phyloP scores from a whole-genome alignment of 495 filamentous ascomycete genomes.

The Xylaria flabelliformis region DNA sequence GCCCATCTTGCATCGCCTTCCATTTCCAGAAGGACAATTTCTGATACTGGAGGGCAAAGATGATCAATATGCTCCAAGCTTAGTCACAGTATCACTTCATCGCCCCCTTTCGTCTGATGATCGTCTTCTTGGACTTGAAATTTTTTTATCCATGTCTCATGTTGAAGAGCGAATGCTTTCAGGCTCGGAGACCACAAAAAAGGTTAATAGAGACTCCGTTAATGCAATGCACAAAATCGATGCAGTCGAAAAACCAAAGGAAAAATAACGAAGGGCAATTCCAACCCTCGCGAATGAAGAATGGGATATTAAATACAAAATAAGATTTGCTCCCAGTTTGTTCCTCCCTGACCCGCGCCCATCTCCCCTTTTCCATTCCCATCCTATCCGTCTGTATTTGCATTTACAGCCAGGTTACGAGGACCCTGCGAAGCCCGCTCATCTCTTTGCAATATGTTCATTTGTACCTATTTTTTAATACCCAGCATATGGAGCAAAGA shows the following conservation, averaged over 20 bases:
- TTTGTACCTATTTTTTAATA: neutral
- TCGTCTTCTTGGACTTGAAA: neutral
- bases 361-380: neutral
- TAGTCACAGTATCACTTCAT: neutral
- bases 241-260: slow-evolving; percentile 23
- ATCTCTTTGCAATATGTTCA: neutral
- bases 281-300: slow-evolving; percentile 23
- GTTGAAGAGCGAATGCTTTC: slow-evolving; percentile 5
- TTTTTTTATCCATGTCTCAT: neutral
- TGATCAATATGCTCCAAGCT: neutral
- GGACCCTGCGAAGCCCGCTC: neutral
- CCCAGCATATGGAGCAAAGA: neutral
- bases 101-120: too few species aligned
- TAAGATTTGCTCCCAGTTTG: slow-evolving; percentile 20
- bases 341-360: slow-evolving; percentile 14
- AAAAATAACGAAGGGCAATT: slow-evolving; percentile 24
- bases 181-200: slow-evolving; percentile 2
- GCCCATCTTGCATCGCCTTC: neutral
- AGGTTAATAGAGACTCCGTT: slow-evolving; percentile 7
- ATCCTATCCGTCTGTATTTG: neutral
- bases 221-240: slow-evolving; percentile 25
- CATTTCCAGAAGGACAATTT: neutral
- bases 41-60: neutral
- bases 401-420: neutral
- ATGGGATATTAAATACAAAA: slow-evolving; percentile 37